These are phyloP conservation scores for Aspergillus jensenii DNA, from an alignment of 2,329 filamentous ascomycete genomes.

Conservation along the genomic window DNA sequence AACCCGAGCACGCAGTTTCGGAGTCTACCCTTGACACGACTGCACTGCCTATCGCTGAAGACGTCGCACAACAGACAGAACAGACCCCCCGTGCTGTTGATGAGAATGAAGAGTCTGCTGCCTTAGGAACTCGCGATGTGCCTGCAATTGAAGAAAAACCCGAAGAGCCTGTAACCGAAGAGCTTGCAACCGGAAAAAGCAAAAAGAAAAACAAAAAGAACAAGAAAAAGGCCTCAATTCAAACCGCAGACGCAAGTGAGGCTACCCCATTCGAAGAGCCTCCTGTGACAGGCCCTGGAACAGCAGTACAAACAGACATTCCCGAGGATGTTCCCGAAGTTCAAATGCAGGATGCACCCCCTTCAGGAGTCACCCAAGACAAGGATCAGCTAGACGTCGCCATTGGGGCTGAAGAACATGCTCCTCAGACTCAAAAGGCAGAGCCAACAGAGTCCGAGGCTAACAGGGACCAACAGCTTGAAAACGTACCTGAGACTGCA, in stretches of 20 bases:
- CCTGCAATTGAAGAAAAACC: slow-evolving; percentile 5
- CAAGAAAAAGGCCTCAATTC: slow-evolving; percentile 22
- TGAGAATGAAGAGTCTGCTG: background rate
- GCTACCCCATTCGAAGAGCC: background rate
- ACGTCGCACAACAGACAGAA: background rate
- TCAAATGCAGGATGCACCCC: background rate
- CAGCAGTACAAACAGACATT: background rate
- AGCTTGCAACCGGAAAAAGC: slow-evolving; percentile 5
- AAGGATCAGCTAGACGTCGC: background rate
- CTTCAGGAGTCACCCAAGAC: background rate
- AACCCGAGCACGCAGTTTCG: background rate
- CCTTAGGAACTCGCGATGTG: background rate
- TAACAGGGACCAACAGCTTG: background rate
- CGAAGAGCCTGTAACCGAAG: slow-evolving; percentile 3
- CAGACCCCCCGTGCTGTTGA: background rate
- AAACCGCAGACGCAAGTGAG: slow-evolving; percentile 7
- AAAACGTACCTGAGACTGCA: background rate
- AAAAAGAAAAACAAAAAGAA: slow-evolving; percentile 31
- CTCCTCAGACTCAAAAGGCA: background rate
- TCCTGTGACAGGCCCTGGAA: background rate
- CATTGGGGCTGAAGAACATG: background rate
- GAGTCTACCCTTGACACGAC: background rate
- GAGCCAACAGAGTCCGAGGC: background rate
- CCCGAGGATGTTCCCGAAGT: background rate
- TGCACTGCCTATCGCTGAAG: background rate